Evolutionary conservation across 169 alveolate genomes (phyloP).

Genomic region (Neospora caninum): DNA sequence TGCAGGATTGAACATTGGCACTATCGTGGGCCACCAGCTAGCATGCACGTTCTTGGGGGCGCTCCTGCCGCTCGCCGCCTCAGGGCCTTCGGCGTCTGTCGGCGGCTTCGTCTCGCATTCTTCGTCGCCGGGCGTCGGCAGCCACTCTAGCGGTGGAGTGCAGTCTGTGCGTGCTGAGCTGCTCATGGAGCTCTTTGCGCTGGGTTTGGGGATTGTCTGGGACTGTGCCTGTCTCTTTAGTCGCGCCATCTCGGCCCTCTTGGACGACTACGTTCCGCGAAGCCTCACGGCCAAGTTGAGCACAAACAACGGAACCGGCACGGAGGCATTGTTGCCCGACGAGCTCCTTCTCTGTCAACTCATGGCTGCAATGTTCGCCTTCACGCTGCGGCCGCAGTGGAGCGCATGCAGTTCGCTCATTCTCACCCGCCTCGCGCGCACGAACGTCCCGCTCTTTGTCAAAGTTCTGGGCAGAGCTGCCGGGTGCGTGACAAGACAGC

Average conservation of each 20-base stretch:
- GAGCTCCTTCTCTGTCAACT: not conserved
- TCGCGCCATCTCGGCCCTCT: not conserved
- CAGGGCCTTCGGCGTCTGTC: not conserved
- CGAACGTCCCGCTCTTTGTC: not conserved
- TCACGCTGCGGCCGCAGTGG: constrained; percentile 18
- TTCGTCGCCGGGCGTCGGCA: too few species aligned
- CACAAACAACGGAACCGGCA: not conserved
- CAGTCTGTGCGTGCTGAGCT: not conserved
- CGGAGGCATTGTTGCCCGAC: not conserved
- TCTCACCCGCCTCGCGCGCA: constrained; percentile 20
- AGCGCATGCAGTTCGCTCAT: not conserved
- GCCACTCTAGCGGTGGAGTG: not conserved
- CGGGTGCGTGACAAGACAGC: not conserved
- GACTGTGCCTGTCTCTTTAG: not conserved
- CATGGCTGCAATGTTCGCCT: not conserved
- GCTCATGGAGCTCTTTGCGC: not conserved
- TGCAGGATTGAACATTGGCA: not conserved
- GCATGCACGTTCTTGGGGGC: not conserved
- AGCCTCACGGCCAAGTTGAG: constrained; percentile 13
- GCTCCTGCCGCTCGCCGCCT: not conserved
- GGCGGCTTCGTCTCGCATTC: not conserved
- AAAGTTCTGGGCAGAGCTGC: constrained; percentile 8
- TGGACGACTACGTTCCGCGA: constrained; percentile 10
- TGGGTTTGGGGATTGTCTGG: not conserved
- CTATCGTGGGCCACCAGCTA: not conserved